phyloP scores from a whole-genome alignment of 2,329 filamentous ascomycete genomes.

The Capronia epimyces region DNA sequence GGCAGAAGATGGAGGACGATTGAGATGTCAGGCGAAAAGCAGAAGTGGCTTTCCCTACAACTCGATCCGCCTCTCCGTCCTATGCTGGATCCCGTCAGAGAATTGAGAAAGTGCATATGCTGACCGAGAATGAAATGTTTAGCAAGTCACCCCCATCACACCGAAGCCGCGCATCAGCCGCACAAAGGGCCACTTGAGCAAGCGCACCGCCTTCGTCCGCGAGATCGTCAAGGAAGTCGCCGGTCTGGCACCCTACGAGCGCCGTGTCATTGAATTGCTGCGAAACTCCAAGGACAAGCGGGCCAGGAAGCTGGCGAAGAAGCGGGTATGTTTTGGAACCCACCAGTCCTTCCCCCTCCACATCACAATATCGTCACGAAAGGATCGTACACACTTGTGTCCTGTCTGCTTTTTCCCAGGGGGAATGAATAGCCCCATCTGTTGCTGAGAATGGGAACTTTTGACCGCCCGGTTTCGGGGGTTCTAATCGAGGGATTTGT shows the following conservation, averaged over 20 bases:
- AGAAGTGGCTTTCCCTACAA: background rate
- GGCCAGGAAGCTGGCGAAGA: constrained; percentile 31
- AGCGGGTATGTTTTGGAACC: constrained; percentile 39
- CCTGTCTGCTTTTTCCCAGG: background rate
- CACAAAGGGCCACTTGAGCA: constrained; percentile 93
- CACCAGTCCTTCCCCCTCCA: background rate
- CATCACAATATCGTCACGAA: background rate
- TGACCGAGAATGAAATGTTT: constrained; percentile 32
- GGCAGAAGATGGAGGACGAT: background rate
- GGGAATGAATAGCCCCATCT: no score
- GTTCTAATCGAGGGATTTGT: no score
- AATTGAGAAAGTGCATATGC: background rate
- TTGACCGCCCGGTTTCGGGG: no score
- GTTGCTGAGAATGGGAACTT: no score
- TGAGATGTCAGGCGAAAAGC: background rate
- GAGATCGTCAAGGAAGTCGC: constrained; percentile 98
- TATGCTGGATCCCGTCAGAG: background rate
- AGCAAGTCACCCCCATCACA: constrained; percentile 79
- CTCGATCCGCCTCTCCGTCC: background rate
- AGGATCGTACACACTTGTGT: background rate
- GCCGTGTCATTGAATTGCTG: constrained; percentile 97
- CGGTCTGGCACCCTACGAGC: constrained; percentile 92
- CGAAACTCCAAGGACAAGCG: constrained; percentile 84
- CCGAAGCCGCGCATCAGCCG: constrained; percentile 72
- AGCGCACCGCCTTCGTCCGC: constrained; percentile 93